A percentile compares a stretch with the other conserved stretches of the same genome.
Evolutionary conservation across 768 basidiomycete genomes (phyloP).

Genomic region (Butyriboletus loyo): DNA sequence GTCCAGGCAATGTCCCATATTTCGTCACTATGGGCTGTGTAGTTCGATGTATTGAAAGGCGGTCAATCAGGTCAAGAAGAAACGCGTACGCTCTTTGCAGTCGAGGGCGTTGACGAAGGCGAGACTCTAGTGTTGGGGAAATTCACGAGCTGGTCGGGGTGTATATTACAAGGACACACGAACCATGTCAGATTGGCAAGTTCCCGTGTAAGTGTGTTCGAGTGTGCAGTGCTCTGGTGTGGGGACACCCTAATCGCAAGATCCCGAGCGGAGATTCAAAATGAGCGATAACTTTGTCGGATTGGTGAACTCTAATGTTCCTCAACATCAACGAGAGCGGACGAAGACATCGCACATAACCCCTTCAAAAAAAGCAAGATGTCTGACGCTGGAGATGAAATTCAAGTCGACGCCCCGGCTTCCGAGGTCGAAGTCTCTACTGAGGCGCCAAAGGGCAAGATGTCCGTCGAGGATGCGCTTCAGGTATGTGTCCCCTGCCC

Average conservation of each 20-base stretch:
- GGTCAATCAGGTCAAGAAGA: conserved; percentile 6
- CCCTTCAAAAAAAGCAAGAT: conserved; percentile 46
- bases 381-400: conserved; percentile 99
- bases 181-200: conserved; percentile 21
- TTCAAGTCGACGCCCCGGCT: conserved; percentile 59
- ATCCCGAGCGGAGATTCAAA: conserved; percentile 59
- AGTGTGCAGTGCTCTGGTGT: background rate
- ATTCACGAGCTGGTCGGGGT: conserved; percentile 21
- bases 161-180: conserved; percentile 15
- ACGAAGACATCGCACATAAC: conserved; percentile 71
- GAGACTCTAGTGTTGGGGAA: conserved; percentile 48
- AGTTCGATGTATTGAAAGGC: conserved; percentile 1
- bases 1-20: conserved; percentile 82
- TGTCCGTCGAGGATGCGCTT: conserved; percentile 93
- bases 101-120: conserved; percentile 72
- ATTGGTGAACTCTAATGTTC: conserved; percentile 51
- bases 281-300: conserved; percentile 25
- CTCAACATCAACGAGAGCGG: conserved; percentile 90
- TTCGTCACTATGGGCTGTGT: conserved; percentile 71
- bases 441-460: conserved; percentile 92
- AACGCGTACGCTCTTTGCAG: conserved; percentile 67
- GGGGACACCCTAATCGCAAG: conserved; percentile 29
- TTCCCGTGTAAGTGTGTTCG: background rate
- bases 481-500: conserved; percentile 51
- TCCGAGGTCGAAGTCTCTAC: conserved; percentile 79